A percentile compares a stretch with the other conserved stretches of the same genome.
Conservation (phyloP, 306 rosid genomes). For the Hylodesmum podocarpum region DNA sequence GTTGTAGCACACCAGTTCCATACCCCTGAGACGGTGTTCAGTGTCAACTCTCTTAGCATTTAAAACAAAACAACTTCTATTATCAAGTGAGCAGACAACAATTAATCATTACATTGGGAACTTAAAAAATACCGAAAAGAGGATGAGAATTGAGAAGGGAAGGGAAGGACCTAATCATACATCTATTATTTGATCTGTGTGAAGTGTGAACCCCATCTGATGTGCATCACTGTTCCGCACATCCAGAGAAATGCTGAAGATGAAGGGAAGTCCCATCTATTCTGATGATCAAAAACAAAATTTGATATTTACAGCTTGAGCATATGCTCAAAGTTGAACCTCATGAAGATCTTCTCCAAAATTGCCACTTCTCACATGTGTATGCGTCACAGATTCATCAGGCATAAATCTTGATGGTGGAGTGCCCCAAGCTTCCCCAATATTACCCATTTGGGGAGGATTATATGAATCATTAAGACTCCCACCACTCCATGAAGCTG, state of each 20-base stretch:
- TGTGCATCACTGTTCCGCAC: conserved; percentile 26
- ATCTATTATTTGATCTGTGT: too few species aligned
- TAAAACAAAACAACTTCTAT: conserved; percentile 35
- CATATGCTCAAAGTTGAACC: conserved; percentile 70
- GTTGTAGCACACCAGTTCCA: conserved; percentile 34
- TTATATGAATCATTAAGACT: conserved; percentile 42
- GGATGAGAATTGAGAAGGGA: too few species aligned
- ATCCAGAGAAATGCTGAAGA: conserved; percentile 41
- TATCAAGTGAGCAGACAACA: too few species aligned
- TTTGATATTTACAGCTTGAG: conserved; percentile 73
- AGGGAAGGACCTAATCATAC: too few species aligned
- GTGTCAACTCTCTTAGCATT: conserved; percentile 38
- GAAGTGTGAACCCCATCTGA: conserved; percentile 39
- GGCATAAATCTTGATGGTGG: conserved; percentile 53
- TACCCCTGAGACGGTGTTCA: conserved; percentile 31
- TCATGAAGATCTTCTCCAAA: conserved; percentile 77
- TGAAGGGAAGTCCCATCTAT: conserved; percentile 44
- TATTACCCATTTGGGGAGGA: conserved; percentile 41
- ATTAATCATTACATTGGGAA: too few species aligned
- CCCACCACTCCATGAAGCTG: conserved; percentile 88
- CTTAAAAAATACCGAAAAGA: too few species aligned
- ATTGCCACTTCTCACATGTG: conserved; percentile 46
- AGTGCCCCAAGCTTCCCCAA: conserved; percentile 55
- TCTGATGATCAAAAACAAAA: conserved; percentile 64
- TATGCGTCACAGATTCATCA: conserved; percentile 37